A percentile compares a stretch with the other conserved stretches of the same genome.
phyloP scores from a whole-genome alignment of 2,329 filamentous ascomycete genomes.

The Colletotrichum coccodes region DNA sequence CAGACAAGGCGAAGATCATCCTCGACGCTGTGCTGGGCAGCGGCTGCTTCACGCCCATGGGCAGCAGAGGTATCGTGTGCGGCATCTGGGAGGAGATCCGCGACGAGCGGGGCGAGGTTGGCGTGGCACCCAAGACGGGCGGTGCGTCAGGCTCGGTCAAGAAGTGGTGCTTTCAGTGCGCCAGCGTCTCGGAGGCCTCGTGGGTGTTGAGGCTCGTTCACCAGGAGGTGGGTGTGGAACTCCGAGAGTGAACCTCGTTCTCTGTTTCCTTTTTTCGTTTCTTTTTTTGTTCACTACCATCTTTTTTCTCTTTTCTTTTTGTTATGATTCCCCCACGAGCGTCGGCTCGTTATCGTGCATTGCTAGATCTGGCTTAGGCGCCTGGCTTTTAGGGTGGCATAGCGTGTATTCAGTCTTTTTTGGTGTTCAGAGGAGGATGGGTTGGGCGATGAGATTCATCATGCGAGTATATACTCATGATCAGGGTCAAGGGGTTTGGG shows the following conservation, averaged over 20 bases:
- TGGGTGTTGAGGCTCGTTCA: constrained; percentile 68
- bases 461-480: not conserved
- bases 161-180: constrained; percentile 73
- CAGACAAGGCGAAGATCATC: constrained; percentile 68
- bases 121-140: constrained; percentile 61
- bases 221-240: constrained; percentile 66
- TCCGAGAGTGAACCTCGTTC: constrained; percentile 44
- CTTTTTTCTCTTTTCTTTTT: constrained; percentile 11
- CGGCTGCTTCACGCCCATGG: constrained; percentile 85
- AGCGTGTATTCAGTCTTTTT: constrained; percentile 10
- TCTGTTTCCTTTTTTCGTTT: not conserved
- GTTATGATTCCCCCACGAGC: constrained; percentile 28
- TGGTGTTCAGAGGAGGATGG: not conserved
- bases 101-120: constrained; percentile 67
- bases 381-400: constrained; percentile 13
- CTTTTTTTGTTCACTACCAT: not conserved
- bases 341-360: constrained; percentile 5
- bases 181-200: constrained; percentile 60
- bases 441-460: not conserved
- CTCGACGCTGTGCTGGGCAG: constrained; percentile 88
- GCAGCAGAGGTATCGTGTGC: constrained; percentile 86
- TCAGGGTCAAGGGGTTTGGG: not conserved
- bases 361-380: constrained; percentile 17
- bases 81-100: constrained; percentile 86
- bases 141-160: constrained; percentile 64